These are phyloP conservation scores for Colletotrichum lindemuthianum DNA, from an alignment of 2,329 filamentous ascomycete genomes.

Conservation along the genomic window DNA sequence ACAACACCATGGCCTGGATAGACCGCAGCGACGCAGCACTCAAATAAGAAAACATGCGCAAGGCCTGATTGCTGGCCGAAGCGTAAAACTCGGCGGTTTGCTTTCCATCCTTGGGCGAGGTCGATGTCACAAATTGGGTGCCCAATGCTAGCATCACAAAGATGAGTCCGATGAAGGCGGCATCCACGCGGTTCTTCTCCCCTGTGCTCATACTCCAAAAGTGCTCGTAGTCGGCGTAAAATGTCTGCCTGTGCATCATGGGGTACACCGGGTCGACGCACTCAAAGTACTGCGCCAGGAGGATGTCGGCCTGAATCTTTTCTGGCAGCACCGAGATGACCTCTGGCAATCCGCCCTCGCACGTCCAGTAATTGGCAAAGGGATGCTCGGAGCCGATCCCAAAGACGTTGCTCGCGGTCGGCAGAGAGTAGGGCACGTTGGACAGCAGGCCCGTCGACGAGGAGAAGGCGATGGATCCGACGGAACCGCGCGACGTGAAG, in stretches of 20 bases:
- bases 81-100: constrained; percentile 85
- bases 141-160: constrained; percentile 83
- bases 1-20: constrained; percentile 81
- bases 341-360: constrained; percentile 77
- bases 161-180: constrained; percentile 75
- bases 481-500: constrained; percentile 58
- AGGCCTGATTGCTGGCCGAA: constrained; percentile 80
- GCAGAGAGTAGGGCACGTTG: constrained; percentile 76
- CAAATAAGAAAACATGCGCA: constrained; percentile 80
- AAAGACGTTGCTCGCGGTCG: constrained; percentile 80
- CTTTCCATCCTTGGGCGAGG: constrained; percentile 69
- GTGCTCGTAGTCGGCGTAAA: constrained; percentile 81
- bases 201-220: constrained; percentile 73
- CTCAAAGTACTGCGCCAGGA: constrained; percentile 72
- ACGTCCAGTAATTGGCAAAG: constrained; percentile 88
- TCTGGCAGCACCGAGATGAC: constrained; percentile 80
- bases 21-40: constrained; percentile 78
- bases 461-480: constrained; percentile 47
- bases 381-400: constrained; percentile 83
- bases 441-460: constrained; percentile 72
- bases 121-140: constrained; percentile 77
- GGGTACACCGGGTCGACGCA: constrained; percentile 84
- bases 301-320: constrained; percentile 78
- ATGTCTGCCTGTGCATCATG: constrained; percentile 79
- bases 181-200: constrained; percentile 71